phyloP scores from a whole-genome alignment of 345 rosid genomes.

The Eucalyptus urophylla region DNA sequence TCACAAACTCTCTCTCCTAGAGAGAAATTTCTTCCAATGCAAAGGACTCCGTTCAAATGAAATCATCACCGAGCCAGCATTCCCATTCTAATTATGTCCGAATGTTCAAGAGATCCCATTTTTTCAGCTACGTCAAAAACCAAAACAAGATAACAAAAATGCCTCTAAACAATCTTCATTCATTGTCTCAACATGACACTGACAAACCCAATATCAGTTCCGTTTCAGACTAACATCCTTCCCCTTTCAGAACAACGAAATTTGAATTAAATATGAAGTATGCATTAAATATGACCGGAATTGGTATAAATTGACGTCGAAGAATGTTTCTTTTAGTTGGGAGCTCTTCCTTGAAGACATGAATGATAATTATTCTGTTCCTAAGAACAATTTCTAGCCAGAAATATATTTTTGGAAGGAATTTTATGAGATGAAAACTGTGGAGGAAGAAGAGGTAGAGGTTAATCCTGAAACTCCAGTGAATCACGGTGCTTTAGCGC shows the following conservation, averaged over 20 bases:
- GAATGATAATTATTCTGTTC: too few relatives aligned
- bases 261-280: too few relatives aligned
- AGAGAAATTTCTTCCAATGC: neutral
- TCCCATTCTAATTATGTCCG: neutral
- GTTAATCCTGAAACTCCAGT: too few relatives aligned
- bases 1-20: too few relatives aligned
- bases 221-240: too few relatives aligned
- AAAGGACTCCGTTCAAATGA: neutral
- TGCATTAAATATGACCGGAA: too few relatives aligned
- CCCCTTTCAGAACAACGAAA: neutral
- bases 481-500: too few relatives aligned
- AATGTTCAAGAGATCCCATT: neutral
- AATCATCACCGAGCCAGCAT: neutral
- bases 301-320: fast-evolving
- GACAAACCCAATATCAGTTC: neutral
- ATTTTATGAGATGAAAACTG: too few relatives aligned
- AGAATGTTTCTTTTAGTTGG: fast-evolving
- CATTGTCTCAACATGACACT: neutral
- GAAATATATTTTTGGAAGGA: too few relatives aligned
- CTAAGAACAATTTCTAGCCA: too few relatives aligned
- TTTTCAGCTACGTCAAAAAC: fast-evolving
- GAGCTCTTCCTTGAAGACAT: too few relatives aligned
- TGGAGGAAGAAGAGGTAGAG: too few relatives aligned
- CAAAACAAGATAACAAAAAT: neutral
- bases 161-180: fast-evolving